Percentiles rank a stretch among this genome's conserved stretches.
Evolutionary conservation across 2,329 filamentous ascomycete genomes (phyloP).

Genomic region (Penicillium capsulatum): DNA sequence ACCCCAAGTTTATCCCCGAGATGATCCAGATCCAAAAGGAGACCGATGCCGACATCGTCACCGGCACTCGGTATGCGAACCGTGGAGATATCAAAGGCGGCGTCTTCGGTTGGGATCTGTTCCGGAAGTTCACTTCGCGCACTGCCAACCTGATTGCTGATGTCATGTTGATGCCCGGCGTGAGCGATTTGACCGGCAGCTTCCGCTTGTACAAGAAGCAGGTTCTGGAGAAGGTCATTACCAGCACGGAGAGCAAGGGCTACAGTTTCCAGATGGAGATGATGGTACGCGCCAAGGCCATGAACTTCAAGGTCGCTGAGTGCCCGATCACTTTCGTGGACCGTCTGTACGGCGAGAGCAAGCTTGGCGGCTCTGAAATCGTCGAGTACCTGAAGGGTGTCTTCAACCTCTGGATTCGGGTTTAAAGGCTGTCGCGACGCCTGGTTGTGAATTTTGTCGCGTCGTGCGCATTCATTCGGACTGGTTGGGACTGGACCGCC

Average conservation of each 20-base stretch:
- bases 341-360: slow-evolving; percentile 89
- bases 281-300: slow-evolving; percentile 94
- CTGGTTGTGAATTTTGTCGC: slow-evolving; percentile 9
- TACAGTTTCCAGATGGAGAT: slow-evolving; percentile 99
- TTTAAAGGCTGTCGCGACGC: slow-evolving; percentile 42
- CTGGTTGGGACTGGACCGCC: slow-evolving; percentile 8
- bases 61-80: slow-evolving; percentile 88
- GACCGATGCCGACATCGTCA: slow-evolving; percentile 90
- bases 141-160: slow-evolving; percentile 93
- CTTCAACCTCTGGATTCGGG: slow-evolving; percentile 70
- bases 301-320: slow-evolving; percentile 91
- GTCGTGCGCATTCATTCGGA: slow-evolving; percentile 11
- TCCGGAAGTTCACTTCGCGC: slow-evolving; percentile 68
- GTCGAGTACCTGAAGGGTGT: slow-evolving; percentile 92
- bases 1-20: slow-evolving; percentile 95
- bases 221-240: slow-evolving; percentile 85
- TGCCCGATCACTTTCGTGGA: slow-evolving; percentile 97
- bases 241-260: slow-evolving; percentile 87
- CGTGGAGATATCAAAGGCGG: slow-evolving; percentile 61
- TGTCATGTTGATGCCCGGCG: slow-evolving; percentile 84
- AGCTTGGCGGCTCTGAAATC: slow-evolving; percentile 92
- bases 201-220: slow-evolving; percentile 92
- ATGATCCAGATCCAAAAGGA: slow-evolving; percentile 81
- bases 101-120: slow-evolving; percentile 95
- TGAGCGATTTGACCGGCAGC: slow-evolving; percentile 91